Evolutionary conservation across 352 stramenopile genomes (phyloP).

Genomic region (Phytophthora sansomeana): DNA sequence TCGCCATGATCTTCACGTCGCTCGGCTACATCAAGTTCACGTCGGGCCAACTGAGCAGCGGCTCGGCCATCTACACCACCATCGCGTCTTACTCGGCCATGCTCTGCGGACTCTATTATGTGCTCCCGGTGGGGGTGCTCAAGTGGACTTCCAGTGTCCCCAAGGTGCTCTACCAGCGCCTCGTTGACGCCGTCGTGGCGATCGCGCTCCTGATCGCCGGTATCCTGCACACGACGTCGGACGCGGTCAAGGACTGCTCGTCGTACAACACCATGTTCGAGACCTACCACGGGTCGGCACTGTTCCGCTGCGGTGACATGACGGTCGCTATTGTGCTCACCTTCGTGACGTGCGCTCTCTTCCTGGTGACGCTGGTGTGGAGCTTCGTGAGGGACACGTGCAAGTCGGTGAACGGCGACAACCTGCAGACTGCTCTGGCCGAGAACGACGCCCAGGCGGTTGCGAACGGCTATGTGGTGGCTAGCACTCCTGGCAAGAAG

Average conservation of each 20-base stretch:
- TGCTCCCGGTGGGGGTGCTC: constrained; percentile 37
- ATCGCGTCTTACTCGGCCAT: constrained; percentile 53
- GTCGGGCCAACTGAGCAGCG: constrained; percentile 46
- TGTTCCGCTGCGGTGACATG: constrained; percentile 59
- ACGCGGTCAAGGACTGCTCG: constrained; percentile 44
- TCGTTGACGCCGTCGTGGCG: constrained; percentile 36
- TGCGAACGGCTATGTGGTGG: constrained; percentile 33
- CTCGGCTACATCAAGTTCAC: constrained; percentile 55
- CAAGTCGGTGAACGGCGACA: constrained; percentile 30
- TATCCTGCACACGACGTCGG: constrained; percentile 44
- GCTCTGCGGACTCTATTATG: constrained; percentile 48
- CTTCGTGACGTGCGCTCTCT: constrained; percentile 48
- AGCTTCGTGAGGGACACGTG: constrained; percentile 43
- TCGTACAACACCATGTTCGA: constrained; percentile 52
- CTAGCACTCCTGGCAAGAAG: constrained; percentile 39
- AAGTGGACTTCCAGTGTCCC: constrained; percentile 28
- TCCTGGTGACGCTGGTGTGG: constrained; percentile 40
- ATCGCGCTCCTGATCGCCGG: constrained; percentile 44
- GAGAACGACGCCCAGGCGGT: constrained; percentile 39
- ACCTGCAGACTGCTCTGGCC: constrained; percentile 25
- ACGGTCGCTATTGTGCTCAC: constrained; percentile 47
- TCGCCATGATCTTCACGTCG: constrained; percentile 56
- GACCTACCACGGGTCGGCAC: constrained; percentile 48
- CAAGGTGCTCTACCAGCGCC: constrained; percentile 43
- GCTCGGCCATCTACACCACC: constrained; percentile 44